Conservation (phyloP, 1,284 basidiomycete genomes). For the Pseudozyma sp. region DNA sequence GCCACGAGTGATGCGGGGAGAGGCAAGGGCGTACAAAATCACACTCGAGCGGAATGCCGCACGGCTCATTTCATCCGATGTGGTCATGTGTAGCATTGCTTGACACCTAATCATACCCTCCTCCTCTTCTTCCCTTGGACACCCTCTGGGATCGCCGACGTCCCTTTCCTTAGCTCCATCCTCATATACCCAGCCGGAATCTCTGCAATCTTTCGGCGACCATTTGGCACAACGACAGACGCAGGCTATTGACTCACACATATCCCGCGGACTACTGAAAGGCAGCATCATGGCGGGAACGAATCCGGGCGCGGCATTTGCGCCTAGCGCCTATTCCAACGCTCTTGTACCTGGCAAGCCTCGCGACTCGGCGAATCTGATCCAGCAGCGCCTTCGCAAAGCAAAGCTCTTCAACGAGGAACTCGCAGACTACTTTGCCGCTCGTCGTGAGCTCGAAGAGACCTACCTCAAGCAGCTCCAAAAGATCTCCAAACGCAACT, state of each 20-base stretch:
- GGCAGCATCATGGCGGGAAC: constrained; percentile 29
- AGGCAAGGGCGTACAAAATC: too few relatives aligned
- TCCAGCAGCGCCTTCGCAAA: constrained; percentile 54
- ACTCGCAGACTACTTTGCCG: constrained; percentile 71
- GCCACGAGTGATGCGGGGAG: too few relatives aligned
- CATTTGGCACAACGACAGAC: background rate
- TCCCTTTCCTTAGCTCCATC: background rate
- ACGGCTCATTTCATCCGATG: background rate
- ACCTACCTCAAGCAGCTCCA: constrained; percentile 71
- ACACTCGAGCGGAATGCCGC: background rate
- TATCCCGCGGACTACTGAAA: background rate
- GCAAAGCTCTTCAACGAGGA: constrained; percentile 63
- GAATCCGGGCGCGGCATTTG: constrained; percentile 34
- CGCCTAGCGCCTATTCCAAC: constrained; percentile 50
- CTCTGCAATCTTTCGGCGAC: background rate
- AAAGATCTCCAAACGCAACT: constrained; percentile 70
- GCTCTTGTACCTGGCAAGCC: constrained; percentile 52
- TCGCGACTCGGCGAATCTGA: constrained; percentile 30
- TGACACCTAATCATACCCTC: too few relatives aligned
- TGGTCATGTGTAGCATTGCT: background rate
- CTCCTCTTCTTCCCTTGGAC: too few relatives aligned
- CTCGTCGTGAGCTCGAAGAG: constrained; percentile 71
- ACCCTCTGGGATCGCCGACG: background rate
- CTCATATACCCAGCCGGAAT: background rate
- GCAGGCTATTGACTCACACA: background rate